These are phyloP conservation scores for Apiotrichum siamense DNA, from an alignment of 1,284 basidiomycete genomes.

Conservation along the genomic window DNA sequence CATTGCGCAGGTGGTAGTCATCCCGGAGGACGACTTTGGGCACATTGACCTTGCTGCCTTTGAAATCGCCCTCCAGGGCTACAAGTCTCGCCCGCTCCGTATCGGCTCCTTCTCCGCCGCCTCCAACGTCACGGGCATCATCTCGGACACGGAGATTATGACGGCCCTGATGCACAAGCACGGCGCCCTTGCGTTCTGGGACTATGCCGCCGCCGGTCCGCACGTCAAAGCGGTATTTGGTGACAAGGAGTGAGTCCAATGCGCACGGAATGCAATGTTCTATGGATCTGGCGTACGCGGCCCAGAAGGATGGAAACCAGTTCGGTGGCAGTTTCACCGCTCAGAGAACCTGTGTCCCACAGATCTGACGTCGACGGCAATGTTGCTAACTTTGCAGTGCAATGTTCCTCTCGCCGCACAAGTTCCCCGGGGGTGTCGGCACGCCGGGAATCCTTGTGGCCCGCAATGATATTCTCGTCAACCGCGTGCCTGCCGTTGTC, in stretches of 20 bases:
- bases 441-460: slow-evolving; percentile 11
- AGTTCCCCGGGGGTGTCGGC: slow-evolving; percentile 6
- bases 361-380: no score
- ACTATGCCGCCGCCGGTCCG: slow-evolving; percentile 6
- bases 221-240: slow-evolving; percentile 3
- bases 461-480: not conserved
- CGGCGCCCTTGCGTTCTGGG: slow-evolving; percentile 4
- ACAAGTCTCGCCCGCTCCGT: not conserved
- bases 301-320: no score
- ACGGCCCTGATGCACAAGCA: slow-evolving; percentile 2
- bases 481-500: not conserved
- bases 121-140: slow-evolving; percentile 12
- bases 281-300: no score
- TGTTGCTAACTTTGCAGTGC: no score
- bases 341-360: no score
- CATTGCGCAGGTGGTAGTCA: slow-evolving; percentile 5
- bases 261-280: no score
- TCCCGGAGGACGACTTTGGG: not conserved
- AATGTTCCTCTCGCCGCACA: slow-evolving; percentile 15
- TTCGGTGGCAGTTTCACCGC: no score
- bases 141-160: slow-evolving; percentile 5
- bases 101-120: slow-evolving; percentile 14
- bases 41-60: not conserved
- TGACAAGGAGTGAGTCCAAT: no score
- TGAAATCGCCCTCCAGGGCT: not conserved